Evolutionary conservation across 495 filamentous ascomycete species (phyloP).

Genomic region (Opeltia flavorubescens): DNA sequence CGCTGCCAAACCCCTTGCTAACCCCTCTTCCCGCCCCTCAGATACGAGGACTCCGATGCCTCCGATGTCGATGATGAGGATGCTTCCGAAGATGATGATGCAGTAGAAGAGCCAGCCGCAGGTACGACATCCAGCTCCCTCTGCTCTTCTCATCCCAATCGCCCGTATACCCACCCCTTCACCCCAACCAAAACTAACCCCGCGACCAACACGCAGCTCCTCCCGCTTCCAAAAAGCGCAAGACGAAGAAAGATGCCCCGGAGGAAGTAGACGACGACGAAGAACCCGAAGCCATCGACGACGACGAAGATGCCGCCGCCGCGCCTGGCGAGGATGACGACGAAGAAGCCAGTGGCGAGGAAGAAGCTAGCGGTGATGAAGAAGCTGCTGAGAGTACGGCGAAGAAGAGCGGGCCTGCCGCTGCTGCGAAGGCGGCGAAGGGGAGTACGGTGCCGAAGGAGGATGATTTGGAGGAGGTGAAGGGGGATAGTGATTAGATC

Average conservation of each 20-base stretch:
- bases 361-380: conserved; percentile 23
- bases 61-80: conserved; percentile 31
- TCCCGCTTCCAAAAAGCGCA: conserved; percentile 29
- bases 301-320: conserved; percentile 12
- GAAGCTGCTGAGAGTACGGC: conserved; percentile 22
- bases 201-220: conserved; percentile 17
- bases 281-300: conserved; percentile 19
- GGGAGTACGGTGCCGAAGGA: conserved; percentile 34
- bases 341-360: conserved; percentile 17
- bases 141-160: not conserved
- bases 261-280: conserved; percentile 23
- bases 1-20: not conserved
- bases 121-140: conserved; percentile 8
- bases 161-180: not conserved
- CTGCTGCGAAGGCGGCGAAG: conserved; percentile 28
- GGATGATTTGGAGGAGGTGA: conserved; percentile 28
- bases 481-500: conserved; percentile 22
- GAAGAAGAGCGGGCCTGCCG: conserved; percentile 28
- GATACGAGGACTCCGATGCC: conserved; percentile 38
- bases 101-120: conserved; percentile 20
- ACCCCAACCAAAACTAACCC: not conserved
- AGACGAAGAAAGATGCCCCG: conserved; percentile 17
- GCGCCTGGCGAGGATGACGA: conserved; percentile 15
- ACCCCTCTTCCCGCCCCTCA: conserved; percentile 12
- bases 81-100: conserved; percentile 31